Evolutionary conservation across 73 alveolate genomes (phyloP).

Genomic region (Paramecium caudatum): DNA sequence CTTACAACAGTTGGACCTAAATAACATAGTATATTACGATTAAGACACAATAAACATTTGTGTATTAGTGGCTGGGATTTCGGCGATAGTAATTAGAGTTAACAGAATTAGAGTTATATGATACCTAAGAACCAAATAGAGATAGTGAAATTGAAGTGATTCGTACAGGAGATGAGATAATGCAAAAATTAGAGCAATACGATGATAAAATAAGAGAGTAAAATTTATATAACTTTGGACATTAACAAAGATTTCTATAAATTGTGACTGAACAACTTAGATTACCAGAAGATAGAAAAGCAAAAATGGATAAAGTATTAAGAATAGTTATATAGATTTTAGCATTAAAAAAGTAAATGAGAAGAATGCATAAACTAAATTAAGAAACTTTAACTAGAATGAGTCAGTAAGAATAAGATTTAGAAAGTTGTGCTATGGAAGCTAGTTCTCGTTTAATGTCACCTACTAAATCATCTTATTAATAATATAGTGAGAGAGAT

Average conservation of each 20-base stretch:
- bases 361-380: slow-evolving; percentile 4
- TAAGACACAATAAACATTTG: background rate
- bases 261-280: background rate
- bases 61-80: slow-evolving; percentile 43
- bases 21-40: background rate
- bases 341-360: slow-evolving; percentile 27
- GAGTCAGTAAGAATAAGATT: background rate
- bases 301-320: background rate
- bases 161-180: slow-evolving; percentile 50
- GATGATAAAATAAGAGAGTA: slow-evolving; percentile 6
- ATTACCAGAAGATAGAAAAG: background rate
- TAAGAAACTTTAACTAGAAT: background rate
- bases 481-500: slow-evolving; percentile 25
- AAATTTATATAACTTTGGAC: slow-evolving; percentile 47
- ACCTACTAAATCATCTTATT: slow-evolving; percentile 5
- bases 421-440: too few species aligned
- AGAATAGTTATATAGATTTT: background rate
- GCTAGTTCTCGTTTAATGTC: background rate
- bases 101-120: slow-evolving; percentile 50
- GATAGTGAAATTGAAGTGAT: background rate
- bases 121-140: slow-evolving; percentile 34
- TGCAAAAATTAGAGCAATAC: slow-evolving; percentile 4
- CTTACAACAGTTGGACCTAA: background rate
- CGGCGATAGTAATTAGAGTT: slow-evolving; percentile 52
- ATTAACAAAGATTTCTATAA: background rate